These are phyloP conservation scores for Ambrosiella beaveri DNA, from an alignment of 2,329 filamentous ascomycete genomes.

Conservation along the genomic window DNA sequence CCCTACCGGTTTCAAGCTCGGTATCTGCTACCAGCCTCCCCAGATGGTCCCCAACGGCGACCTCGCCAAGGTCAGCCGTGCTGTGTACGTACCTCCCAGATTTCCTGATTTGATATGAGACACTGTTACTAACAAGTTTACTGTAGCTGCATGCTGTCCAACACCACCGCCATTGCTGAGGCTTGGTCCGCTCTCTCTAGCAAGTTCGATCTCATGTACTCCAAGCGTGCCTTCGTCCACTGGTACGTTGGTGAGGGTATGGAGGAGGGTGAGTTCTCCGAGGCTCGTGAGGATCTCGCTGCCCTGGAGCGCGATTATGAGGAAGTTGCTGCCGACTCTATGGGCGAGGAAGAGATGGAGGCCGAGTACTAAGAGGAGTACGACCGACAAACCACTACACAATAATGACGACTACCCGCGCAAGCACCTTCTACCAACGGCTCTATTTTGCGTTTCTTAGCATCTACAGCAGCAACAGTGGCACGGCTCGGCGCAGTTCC, in stretches of 20 bases:
- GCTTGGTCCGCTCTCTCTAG: constrained; percentile 89
- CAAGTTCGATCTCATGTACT: constrained; percentile 99
- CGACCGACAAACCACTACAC: constrained; percentile 3
- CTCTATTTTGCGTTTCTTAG: constrained; percentile 3
- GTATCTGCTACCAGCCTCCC: constrained; percentile 98
- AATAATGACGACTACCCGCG: constrained; percentile 2
- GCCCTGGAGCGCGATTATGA: constrained; percentile 97
- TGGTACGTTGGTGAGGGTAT: constrained; percentile 99
- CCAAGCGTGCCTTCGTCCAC: constrained; percentile 98
- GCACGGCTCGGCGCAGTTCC: background rate
- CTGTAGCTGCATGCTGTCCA: constrained; percentile 83
- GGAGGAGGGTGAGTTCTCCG: constrained; percentile 99
- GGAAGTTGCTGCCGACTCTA: constrained; percentile 88
- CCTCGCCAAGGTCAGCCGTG: constrained; percentile 92
- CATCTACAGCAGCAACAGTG: constrained; percentile 3
- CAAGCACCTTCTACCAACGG: constrained; percentile 7
- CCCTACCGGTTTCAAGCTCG: constrained; percentile 99
- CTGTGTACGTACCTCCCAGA: constrained; percentile 54
- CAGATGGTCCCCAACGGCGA: constrained; percentile 93
- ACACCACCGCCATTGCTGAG: constrained; percentile 97
- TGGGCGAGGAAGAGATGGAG: constrained; percentile 73
- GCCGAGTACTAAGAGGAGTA: constrained; percentile 62
- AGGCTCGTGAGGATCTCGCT: constrained; percentile 95
- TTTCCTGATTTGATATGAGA: background rate
- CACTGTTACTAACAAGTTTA: background rate